These are phyloP conservation scores for Dendrocalamus sinicus DNA, from an alignment of 176 grass and related monocot genomes.

Conservation along the genomic window DNA sequence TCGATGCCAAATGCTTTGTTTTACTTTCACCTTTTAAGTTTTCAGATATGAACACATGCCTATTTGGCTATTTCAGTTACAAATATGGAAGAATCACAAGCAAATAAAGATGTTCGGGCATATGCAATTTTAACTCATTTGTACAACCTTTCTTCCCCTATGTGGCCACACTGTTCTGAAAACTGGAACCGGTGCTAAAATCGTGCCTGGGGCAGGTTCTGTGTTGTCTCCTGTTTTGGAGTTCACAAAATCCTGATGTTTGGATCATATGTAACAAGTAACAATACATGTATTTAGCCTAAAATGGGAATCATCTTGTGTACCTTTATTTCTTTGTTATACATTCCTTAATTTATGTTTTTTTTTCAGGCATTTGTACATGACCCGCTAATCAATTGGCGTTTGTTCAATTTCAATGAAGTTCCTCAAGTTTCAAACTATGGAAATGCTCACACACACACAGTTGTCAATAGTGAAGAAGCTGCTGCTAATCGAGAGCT, in stretches of 20 bases:
- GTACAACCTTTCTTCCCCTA: no score
- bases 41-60: no score
- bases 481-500: conserved; percentile 60
- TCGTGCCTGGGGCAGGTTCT: no score
- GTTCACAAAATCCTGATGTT: no score
- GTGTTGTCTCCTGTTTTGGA: no score
- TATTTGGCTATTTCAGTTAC: neutral
- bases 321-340: conserved; percentile 18
- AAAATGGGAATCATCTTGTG: neutral
- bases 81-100: neutral
- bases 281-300: neutral
- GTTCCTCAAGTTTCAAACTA: conserved; percentile 94
- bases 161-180: no score
- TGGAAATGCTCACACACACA: conserved; percentile 65
- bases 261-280: no score
- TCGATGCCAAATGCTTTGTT: neutral
- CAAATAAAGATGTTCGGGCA: neutral
- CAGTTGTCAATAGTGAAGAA: conserved; percentile 86
- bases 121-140: neutral
- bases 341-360: conserved; percentile 16
- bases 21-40: no score
- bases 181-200: neutral
- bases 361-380: conserved; percentile 92
- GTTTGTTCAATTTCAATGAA: conserved; percentile 98
- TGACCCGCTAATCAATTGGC: conserved; percentile 97